phyloP scores from a whole-genome alignment of 1,284 basidiomycete genomes.

The Agroathelia rolfsii region DNA sequence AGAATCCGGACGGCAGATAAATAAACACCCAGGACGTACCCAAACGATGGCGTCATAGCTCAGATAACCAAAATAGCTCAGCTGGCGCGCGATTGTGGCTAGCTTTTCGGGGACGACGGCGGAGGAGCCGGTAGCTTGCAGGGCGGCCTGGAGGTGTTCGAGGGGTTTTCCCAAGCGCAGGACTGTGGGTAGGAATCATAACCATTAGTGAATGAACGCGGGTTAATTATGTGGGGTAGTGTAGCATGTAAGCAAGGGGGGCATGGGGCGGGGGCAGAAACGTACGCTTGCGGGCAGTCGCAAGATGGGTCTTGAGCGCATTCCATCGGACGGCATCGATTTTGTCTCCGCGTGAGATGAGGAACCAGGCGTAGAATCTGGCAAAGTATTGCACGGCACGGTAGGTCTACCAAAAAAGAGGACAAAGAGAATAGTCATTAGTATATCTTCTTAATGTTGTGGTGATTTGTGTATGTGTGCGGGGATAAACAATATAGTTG shows the following conservation, averaged over 20 bases:
- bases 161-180: conserved; percentile 90
- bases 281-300: conserved; percentile 71
- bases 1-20: background rate
- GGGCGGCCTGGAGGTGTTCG: conserved; percentile 89
- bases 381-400: conserved; percentile 89
- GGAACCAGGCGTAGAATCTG: conserved; percentile 83
- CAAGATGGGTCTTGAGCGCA: conserved; percentile 73
- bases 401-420: conserved; percentile 65
- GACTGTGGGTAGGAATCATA: conserved; percentile 39
- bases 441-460: no score
- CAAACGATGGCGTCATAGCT: conserved; percentile 75
- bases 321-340: conserved; percentile 64
- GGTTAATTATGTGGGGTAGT: conserved; percentile 6
- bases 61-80: conserved; percentile 89
- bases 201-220: conserved; percentile 2
- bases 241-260: conserved; percentile 4
- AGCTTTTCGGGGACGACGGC: conserved; percentile 67
- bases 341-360: conserved; percentile 54
- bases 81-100: conserved; percentile 75
- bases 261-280: conserved; percentile 9
- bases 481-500: conserved; percentile 1
- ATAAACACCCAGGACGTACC: no score
- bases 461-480: no score
- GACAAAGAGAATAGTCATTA: no score
- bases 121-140: conserved; percentile 61